These are phyloP conservation scores for Haplosporangium sp. DNA, from an alignment of 371 early-diverging fungal species.

Conservation along the genomic window DNA sequence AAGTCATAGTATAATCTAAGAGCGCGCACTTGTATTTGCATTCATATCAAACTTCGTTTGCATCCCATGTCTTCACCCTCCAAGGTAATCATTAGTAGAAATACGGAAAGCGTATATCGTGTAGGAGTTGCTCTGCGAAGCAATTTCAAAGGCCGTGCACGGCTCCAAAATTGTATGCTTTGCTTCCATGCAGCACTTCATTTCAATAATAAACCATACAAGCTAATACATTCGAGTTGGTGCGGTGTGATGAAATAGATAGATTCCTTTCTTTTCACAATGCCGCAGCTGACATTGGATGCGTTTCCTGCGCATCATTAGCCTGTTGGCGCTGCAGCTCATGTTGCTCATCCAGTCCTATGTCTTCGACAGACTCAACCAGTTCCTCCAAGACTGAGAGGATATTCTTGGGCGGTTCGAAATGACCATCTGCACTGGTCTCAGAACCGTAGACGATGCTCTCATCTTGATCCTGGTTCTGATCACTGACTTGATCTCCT, in stretches of 20 bases:
- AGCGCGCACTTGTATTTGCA: no score
- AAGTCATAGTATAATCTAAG: not conserved
- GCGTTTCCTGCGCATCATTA: not conserved
- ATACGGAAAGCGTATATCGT: no score
- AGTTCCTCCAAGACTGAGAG: conserved; percentile 39
- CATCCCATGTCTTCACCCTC: no score
- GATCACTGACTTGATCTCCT: not conserved
- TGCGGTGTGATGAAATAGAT: no score
- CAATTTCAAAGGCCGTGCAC: no score
- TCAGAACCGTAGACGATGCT: conserved; percentile 20
- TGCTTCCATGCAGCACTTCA: no score
- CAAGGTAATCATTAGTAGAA: no score
- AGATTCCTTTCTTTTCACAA: not conserved
- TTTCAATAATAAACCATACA: no score
- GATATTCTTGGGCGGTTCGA: conserved; percentile 43
- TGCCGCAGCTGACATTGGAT: not conserved
- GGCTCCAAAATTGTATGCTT: no score
- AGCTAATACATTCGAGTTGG: no score
- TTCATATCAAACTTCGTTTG: no score
- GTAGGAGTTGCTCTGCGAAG: no score
- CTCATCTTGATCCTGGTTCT: conserved; percentile 1
- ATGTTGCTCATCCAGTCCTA: conserved; percentile 14
- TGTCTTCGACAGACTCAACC: conserved; percentile 20
- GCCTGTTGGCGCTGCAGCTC: conserved; percentile 10
- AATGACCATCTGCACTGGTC: conserved; percentile 14